Conservation (phyloP, 441 rosid species). For the Populus trichocarpa region DNA sequence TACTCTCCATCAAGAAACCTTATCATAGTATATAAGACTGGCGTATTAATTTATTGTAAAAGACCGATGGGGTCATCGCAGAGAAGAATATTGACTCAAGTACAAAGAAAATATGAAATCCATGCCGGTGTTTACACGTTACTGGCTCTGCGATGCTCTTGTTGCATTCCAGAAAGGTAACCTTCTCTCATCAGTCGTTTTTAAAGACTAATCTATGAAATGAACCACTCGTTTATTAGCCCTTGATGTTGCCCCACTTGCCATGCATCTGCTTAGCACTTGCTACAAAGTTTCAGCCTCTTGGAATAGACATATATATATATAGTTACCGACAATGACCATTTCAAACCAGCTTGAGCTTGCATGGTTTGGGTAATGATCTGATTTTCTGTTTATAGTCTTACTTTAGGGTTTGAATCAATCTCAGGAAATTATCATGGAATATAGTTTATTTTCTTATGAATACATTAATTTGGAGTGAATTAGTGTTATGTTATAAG, state of each 20-base stretch:
- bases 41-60: too few relatives aligned
- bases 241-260: not conserved
- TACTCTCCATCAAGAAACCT: not conserved
- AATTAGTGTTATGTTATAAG: too few relatives aligned
- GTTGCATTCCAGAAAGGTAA: not conserved
- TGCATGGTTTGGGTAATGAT: not conserved
- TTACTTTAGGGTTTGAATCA: too few relatives aligned
- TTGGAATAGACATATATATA: too few relatives aligned
- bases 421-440: too few relatives aligned
- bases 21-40: too few relatives aligned
- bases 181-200: not conserved
- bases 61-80: not conserved
- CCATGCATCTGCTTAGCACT: not conserved
- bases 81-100: not conserved
- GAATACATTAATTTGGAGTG: too few relatives aligned
- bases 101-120: too few relatives aligned
- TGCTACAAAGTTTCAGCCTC: too few relatives aligned
- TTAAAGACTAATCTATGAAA: not conserved
- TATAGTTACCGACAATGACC: not conserved
- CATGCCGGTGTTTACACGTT: not conserved
- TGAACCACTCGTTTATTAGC: not conserved
- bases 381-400: not conserved
- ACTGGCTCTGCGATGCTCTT: too few relatives aligned
- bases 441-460: too few relatives aligned
- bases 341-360: too few relatives aligned